Percentiles rank a stretch among this genome's conserved stretches.
phyloP scores from a whole-genome alignment of 2,329 filamentous ascomycete species.

The Pseudogymnoascus sp. region DNA sequence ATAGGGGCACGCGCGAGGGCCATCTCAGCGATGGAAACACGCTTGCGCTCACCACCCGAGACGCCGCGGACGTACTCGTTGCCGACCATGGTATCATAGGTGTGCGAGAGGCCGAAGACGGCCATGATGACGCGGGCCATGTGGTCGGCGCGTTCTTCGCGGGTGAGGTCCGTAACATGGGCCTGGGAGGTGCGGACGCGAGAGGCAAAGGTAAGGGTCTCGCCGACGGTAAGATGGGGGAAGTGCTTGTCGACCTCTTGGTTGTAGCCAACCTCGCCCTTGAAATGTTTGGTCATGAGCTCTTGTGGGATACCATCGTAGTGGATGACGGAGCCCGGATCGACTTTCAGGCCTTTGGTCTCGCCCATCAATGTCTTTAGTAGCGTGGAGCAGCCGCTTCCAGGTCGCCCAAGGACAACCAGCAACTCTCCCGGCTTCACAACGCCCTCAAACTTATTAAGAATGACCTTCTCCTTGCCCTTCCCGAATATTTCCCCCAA shows the following conservation, averaged over 20 bases:
- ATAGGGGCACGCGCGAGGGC: conserved; percentile 46
- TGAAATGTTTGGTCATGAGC: conserved; percentile 50
- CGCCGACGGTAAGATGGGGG: conserved; percentile 63
- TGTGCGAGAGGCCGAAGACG: conserved; percentile 63
- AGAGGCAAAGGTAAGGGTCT: conserved; percentile 67
- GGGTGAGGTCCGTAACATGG: conserved; percentile 47
- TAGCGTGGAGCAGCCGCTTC: conserved; percentile 55
- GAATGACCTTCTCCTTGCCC: conserved; percentile 47
- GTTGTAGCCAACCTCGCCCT: conserved; percentile 63
- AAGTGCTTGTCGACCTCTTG: conserved; percentile 71
- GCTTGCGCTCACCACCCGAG: conserved; percentile 65
- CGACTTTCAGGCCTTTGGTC: conserved; percentile 47
- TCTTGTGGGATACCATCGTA: conserved; percentile 49
- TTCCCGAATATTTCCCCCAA: conserved; percentile 47
- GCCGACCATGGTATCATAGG: conserved; percentile 64
- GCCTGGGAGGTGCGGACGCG: conserved; percentile 58
- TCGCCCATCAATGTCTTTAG: conserved; percentile 53
- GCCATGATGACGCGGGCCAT: conserved; percentile 55
- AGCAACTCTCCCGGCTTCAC: conserved; percentile 58
- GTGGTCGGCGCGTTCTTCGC: conserved; percentile 39
- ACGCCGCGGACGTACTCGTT: conserved; percentile 65
- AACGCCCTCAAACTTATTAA: conserved; percentile 56
- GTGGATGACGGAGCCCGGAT: conserved; percentile 43
- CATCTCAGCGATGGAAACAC: conserved; percentile 75
- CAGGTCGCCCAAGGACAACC: conserved; percentile 59